Base-by-base conservation (phyloP, 164 flowering plant genomes). In the Warburgia ugandensis region DNA sequence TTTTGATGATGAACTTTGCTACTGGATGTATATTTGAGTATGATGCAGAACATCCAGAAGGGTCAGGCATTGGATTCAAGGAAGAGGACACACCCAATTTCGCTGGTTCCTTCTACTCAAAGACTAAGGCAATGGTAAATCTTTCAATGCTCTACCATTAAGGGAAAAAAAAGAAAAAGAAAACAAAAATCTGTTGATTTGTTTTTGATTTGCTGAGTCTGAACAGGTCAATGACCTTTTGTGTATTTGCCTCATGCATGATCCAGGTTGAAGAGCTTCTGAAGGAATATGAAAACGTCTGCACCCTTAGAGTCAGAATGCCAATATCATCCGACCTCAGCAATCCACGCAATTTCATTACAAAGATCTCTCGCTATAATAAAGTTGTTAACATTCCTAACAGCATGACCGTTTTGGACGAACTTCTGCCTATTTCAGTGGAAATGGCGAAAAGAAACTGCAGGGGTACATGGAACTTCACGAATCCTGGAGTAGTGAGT, bases 61-160 rank as follows among this genome's bases (percentile, higher is more conserved):
- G 84, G 27, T 82, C 90, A 31, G 90, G 84, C 52, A 76, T 80
- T 55, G 86, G 90, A 5, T 82, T 59, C 48, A 75, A 59, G 48
- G 89, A 82, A 68, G 86, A 79, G 64, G 89, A 82, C 67, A 74
- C 45, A 22, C 86, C 89, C 36, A 79, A 80, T 54, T 82, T 82
- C 56, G 55, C 39, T 35, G 66, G 58, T 32, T 63, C 62, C 16
- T 63, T 63, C 53, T 63, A 63, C 39, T 63, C 67, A 16, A 57
- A 63, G 56, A 63, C 67, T 33, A 63, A 63, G 37, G 62, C 67
- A 22, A 57, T 63, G 67, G 65, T 82, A 70, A 66, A 27, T 50
- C 29, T 30, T 27, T 37, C 9, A n/a, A n/a, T n/a, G n/a, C n/a
- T n/a, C n/a, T n/a, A n/a, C n/a, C n/a, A n/a, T n/a, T n/a, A n/a